Evolutionary conservation across 352 stramenopile genomes (phyloP), one percentile per base, ranked within the genome.

Genomic region (Globisporangium apiculatum): DNA sequence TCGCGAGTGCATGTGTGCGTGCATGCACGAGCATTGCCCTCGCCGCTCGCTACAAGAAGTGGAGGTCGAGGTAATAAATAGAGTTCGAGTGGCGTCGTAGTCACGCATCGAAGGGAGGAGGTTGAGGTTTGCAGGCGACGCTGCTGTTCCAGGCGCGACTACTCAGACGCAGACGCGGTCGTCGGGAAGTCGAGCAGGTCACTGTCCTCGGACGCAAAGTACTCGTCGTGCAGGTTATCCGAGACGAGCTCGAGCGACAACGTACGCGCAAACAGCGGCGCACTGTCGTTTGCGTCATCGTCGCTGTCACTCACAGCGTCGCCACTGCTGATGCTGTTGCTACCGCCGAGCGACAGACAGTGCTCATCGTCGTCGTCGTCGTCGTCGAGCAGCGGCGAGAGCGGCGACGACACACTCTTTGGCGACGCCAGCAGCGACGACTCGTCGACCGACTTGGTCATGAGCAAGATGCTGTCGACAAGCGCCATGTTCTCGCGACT

Each of bases 381-480:
- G 11, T 79, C 67, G 11, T 69, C 64, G 42, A 79, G 69, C 10
- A 71, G 68, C 9, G 73, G 73, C 12, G 70, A 68, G 1, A 75
- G 72, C 37, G 74, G 81, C 18, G 75, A 83, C 14, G 66, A 69
- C 43, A 86, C 77, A 54, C 80, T 90, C 69, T 84, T 79, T 17
- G 80, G 77, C 0, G 78, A 91, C 24, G 69, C 73, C 36, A 86
- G 60, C 52, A 83, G 55, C 52, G 69, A 76, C 18, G 69, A 76
- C 48, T 83, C 73, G 52, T 86, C 72, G 43, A 87, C 76, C 3
- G 76, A 73, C 63, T 87, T 87, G 47, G 77, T 79, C 80, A 87
- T 87, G 45, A 85, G 76, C 69, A 91, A 53, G 49, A 91, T 87
- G 58, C 81, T 86, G 66, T 91, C 81, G 5, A 91, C 72, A 5